A percentile compares a stretch with the other conserved stretches of the same genome.
These are phyloP conservation scores for Kazachstania psychrophila DNA, from an alignment of 805 yeast genomes.

Conservation along the genomic window DNA sequence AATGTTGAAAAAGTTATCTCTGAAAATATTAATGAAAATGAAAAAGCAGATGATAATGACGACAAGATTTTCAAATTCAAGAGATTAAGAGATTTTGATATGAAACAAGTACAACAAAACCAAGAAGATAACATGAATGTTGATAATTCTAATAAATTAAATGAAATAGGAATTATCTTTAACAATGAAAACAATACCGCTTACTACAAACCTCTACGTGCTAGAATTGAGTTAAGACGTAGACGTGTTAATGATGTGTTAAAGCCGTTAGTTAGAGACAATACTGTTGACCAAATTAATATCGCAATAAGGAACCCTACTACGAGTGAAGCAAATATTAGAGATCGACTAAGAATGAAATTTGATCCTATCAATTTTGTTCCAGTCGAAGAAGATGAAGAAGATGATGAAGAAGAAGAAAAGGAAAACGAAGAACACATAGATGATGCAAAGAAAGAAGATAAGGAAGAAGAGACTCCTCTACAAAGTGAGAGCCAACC, in stretches of 20 bases:
- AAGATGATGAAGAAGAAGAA: conserved; percentile 8
- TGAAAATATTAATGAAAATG: conserved; percentile 20
- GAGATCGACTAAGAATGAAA: conserved; percentile 50
- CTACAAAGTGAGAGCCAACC: too few relatives aligned
- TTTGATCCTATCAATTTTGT: conserved; percentile 62
- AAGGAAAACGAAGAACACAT: conserved; percentile 1
- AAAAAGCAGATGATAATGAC: conserved; percentile 43
- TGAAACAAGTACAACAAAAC: conserved; percentile 38
- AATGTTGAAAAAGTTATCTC: conserved; percentile 32
- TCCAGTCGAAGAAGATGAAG: conserved; percentile 27
- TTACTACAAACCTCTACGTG: conserved; percentile 66
- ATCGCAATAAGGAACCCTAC: conserved; percentile 54
- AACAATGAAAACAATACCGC: conserved; percentile 48
- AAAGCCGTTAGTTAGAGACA: conserved; percentile 38
- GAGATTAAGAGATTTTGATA: conserved; percentile 73
- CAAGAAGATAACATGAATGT: conserved; percentile 1
- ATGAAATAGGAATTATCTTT: conserved; percentile 61
- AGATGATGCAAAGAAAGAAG: background rate
- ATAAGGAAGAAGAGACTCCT: conserved; percentile 1
- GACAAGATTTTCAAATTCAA: conserved; percentile 46
- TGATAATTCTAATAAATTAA: conserved; percentile 12
- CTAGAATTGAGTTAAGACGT: conserved; percentile 73
- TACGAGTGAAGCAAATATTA: conserved; percentile 45
- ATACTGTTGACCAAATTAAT: conserved; percentile 47
- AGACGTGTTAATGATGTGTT: conserved; percentile 53